phyloP scores from a whole-genome alignment of 1,284 basidiomycete species.

The Irpex sp. region DNA sequence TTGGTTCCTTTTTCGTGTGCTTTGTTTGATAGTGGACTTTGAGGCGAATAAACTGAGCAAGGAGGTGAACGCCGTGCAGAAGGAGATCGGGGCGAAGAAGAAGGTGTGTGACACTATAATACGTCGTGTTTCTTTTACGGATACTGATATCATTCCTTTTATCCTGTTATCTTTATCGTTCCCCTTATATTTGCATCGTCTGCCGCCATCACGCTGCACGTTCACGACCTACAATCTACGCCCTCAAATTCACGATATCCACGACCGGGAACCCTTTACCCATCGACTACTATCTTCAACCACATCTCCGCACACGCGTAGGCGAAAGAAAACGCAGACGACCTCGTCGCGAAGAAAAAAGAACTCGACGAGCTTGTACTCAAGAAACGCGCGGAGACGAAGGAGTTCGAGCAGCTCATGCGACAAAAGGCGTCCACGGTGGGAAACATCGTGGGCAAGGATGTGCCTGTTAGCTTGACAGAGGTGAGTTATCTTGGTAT shows the following conservation, averaged over 20 bases:
- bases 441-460: conserved; percentile 91
- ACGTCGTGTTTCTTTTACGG: too few relatives aligned
- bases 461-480: conserved; percentile 82
- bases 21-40: conserved; percentile 65
- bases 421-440: conserved; percentile 78
- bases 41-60: conserved; percentile 79
- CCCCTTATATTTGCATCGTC: too few relatives aligned
- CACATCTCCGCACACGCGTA: conserved; percentile 24
- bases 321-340: conserved; percentile 91
- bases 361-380: conserved; percentile 79
- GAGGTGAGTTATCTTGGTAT: conserved; percentile 58
- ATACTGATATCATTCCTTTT: too few relatives aligned
- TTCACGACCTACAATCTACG: too few relatives aligned
- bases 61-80: conserved; percentile 88
- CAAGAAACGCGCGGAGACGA: conserved; percentile 70
- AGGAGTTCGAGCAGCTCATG: conserved; percentile 79
- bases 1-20: background rate
- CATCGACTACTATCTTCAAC: too few relatives aligned
- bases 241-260: too few relatives aligned
- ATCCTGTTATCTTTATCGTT: too few relatives aligned
- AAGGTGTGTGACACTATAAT: conserved; percentile 54
- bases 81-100: conserved; percentile 92
- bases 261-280: too few relatives aligned
- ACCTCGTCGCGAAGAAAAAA: conserved; percentile 80
- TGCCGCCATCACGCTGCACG: too few relatives aligned